Conservation (phyloP, 306 rosid species). For the Cicer yamashitae region DNA sequence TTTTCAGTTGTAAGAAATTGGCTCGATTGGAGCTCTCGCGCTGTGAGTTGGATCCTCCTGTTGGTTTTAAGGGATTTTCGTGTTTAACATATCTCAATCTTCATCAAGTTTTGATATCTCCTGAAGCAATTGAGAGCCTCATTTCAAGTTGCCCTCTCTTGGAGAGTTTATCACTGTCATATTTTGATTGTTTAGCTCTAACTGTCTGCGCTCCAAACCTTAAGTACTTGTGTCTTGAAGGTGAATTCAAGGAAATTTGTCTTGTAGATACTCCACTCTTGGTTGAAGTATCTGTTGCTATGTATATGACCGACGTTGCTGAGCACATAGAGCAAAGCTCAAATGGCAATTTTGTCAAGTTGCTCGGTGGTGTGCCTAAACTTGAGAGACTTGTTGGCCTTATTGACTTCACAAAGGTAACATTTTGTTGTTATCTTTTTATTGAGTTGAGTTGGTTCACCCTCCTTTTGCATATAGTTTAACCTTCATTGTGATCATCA, state of each 20-base stretch:
- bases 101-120: slow-evolving; percentile 69
- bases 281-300: slow-evolving; percentile 64
- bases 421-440: slow-evolving; percentile 32
- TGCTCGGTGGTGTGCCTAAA: slow-evolving; percentile 84
- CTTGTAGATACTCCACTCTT: slow-evolving; percentile 77
- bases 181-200: slow-evolving; percentile 72
- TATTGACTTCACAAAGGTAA: slow-evolving; percentile 92
- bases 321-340: slow-evolving; percentile 69
- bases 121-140: slow-evolving; percentile 78
- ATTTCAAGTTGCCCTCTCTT: slow-evolving; percentile 75
- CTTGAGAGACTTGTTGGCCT: slow-evolving; percentile 83
- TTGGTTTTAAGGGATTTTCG: slow-evolving; percentile 64
- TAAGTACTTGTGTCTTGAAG: slow-evolving; percentile 77
- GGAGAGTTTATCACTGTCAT: slow-evolving; percentile 74
- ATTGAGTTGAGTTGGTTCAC: slow-evolving; percentile 34
- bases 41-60: slow-evolving; percentile 86
- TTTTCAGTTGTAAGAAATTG: slow-evolving; percentile 73
- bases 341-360: slow-evolving; percentile 72
- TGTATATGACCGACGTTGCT: slow-evolving; percentile 73
- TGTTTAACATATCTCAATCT: slow-evolving; percentile 76
- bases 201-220: slow-evolving; percentile 79
- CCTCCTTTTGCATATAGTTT: slow-evolving; percentile 17
- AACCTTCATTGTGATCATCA: background rate
- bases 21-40: slow-evolving; percentile 70
- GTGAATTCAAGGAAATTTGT: slow-evolving; percentile 81